Conservation (phyloP, 257 asterid genomes). For the Nemophila menziesii region DNA sequence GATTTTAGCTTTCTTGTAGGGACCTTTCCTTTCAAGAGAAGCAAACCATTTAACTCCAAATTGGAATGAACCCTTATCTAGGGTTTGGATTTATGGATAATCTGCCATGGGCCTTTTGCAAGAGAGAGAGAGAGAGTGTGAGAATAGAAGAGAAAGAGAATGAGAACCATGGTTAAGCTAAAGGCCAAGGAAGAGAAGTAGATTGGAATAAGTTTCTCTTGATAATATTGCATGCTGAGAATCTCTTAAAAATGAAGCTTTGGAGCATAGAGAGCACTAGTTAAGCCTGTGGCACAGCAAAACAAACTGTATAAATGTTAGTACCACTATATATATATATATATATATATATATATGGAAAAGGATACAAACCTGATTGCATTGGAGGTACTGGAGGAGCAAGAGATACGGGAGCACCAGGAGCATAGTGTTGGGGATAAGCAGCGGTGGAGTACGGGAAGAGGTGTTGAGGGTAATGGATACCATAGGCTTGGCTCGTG, state of each 20-base stretch:
- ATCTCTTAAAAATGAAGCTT: slow-evolving; percentile 59
- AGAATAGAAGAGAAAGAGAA: slow-evolving; percentile 12
- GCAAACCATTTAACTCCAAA: slow-evolving; percentile 18
- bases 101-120: slow-evolving; percentile 31
- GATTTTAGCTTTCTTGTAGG: slow-evolving; percentile 31
- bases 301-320: slow-evolving; percentile 78
- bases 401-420: slow-evolving; percentile 69
- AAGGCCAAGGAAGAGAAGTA: slow-evolving; percentile 30
- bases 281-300: slow-evolving; percentile 98
- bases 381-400: slow-evolving; percentile 63
- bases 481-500: slow-evolving; percentile 42
- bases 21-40: slow-evolving; percentile 69
- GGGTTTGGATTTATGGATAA: slow-evolving; percentile 30
- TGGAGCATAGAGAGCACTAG: slow-evolving; percentile 48
- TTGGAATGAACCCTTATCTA: slow-evolving; percentile 45
- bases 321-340: slow-evolving; percentile 17
- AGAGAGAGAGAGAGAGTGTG: slow-evolving; percentile 11
- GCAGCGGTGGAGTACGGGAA: slow-evolving; percentile 51
- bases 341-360: not conserved
- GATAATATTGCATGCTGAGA: slow-evolving; percentile 12
- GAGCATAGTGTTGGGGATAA: slow-evolving; percentile 67
- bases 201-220: slow-evolving; percentile 24
- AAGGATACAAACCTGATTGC: slow-evolving; percentile 61
- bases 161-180: slow-evolving; percentile 94
- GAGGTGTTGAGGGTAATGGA: slow-evolving; percentile 76